Evolutionary conservation across 1,284 basidiomycete genomes (phyloP), one percentile per base, ranked within the genome.

Genomic region (Irpex sp.): DNA sequence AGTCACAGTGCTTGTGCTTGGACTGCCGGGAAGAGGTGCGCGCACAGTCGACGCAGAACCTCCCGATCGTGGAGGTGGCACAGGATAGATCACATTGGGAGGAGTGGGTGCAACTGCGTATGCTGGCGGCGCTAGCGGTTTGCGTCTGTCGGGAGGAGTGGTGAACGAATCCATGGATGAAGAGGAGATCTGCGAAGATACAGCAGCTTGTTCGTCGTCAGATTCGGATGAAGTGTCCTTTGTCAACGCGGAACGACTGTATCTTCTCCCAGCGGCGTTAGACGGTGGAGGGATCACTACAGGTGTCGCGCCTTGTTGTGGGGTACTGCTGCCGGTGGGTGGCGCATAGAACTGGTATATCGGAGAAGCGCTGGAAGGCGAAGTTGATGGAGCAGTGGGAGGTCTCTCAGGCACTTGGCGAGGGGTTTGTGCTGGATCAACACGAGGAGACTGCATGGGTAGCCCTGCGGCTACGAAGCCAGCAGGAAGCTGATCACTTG

Each of bases 401-500:
- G 49, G 60, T 51, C 65, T 51, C 21, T 48, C 36, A 59, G 55
- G 21, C 17, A 64, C 17, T 51, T 34, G 19, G 52, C 52, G 21
- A 13, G 21, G 49, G 11, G 62, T 56, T 44, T 49, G 56, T 52
- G 59, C 36, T 36, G n/a, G 61, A 60, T n/a, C 36, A 44, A 15
- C 13, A 15, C 17, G 21, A 60, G 52, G 63, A 26, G 54, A 5
- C 60, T 57, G 49, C 13, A 69, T 62, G 1, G 69, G 67, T 4
- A 5, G 70, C 68, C 2, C 71, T 26, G 65, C 70, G 0, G 74
- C 72, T 21, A 76, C 62, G 63, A 77, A 77, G 3, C 74, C 74
- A 2, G 69, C 70, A 44, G 75, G 76, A 1, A 74, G 69, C 49
- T 72, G 68, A 40, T 67, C 70, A 38, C 65, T 64, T 0, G 64